Evolutionary conservation across 2,329 filamentous ascomycete species (phyloP).

Genomic region (Xylaria sp.): DNA sequence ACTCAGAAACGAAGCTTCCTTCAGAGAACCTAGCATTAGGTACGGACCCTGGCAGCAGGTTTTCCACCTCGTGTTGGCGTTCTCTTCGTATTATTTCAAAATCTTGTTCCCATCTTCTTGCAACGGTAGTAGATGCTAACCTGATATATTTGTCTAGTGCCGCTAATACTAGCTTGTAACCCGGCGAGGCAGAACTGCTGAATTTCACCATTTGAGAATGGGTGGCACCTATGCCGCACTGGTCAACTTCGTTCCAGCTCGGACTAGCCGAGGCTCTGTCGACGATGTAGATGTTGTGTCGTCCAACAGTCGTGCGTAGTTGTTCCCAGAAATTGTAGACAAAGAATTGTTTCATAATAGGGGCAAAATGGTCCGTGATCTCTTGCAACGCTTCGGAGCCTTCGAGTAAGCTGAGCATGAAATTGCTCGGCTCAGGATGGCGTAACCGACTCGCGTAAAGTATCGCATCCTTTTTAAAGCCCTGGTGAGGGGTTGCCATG

Average conservation of each 20-base stretch:
- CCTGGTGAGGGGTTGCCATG: constrained; percentile 29
- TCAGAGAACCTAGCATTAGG: not conserved
- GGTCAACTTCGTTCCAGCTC: constrained; percentile 31
- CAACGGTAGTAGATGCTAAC: not conserved
- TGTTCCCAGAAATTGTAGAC: constrained; percentile 32
- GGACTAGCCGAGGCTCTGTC: constrained; percentile 22
- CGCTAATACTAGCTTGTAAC: constrained; percentile 24
- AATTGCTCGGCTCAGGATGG: constrained; percentile 20
- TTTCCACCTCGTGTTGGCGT: constrained; percentile 23
- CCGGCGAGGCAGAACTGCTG: constrained; percentile 12
- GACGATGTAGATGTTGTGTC: constrained; percentile 22
- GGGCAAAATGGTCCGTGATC: constrained; percentile 27
- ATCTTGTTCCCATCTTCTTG: constrained; percentile 28
- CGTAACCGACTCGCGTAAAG: constrained; percentile 5
- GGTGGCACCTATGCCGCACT: constrained; percentile 25
- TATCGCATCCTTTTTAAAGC: constrained; percentile 27
- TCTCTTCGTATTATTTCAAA: constrained; percentile 25
- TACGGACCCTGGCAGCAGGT: constrained; percentile 4
- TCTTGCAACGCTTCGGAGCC: constrained; percentile 30
- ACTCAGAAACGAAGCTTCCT: not conserved
- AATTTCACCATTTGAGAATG: constrained; percentile 28
- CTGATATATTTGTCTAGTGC: constrained; percentile 30
- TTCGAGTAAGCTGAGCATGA: constrained; percentile 29
- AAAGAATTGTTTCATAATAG: constrained; percentile 30
- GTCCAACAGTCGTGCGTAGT: constrained; percentile 15